Conservation (phyloP, 2,329 filamentous ascomycete genomes). For the Xylariaceae sp. region DNA sequence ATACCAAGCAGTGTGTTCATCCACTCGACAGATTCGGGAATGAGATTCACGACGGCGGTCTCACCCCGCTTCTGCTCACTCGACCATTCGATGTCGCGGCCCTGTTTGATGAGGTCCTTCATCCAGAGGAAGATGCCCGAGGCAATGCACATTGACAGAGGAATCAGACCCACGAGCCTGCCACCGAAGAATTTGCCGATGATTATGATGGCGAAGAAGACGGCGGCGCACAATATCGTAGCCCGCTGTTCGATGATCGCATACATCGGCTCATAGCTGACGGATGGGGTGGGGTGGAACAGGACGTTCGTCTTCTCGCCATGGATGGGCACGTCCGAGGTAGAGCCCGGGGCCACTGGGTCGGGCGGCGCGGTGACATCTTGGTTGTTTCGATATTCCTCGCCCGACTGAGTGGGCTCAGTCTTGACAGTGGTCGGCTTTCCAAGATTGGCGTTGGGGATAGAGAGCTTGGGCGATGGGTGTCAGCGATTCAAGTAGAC, state of each 20-base stretch:
- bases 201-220: slow-evolving; percentile 67
- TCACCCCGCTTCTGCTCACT: slow-evolving; percentile 79
- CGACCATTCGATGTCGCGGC: slow-evolving; percentile 78
- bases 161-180: slow-evolving; percentile 66
- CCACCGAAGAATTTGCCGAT: slow-evolving; percentile 76
- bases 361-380: slow-evolving; percentile 88
- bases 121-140: slow-evolving; percentile 84
- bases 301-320: slow-evolving; percentile 95
- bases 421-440: slow-evolving; percentile 68
- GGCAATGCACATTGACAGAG: slow-evolving; percentile 61
- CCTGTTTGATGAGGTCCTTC: slow-evolving; percentile 77
- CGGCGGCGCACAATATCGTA: slow-evolving; percentile 59
- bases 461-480: slow-evolving; percentile 52
- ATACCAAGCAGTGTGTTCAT: slow-evolving; percentile 83
- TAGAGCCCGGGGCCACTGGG: slow-evolving; percentile 71
- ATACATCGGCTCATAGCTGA: slow-evolving; percentile 88
- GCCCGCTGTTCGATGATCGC: slow-evolving; percentile 65
- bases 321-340: slow-evolving; percentile 89
- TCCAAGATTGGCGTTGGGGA: slow-evolving; percentile 83
- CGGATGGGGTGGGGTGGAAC: slow-evolving; percentile 86
- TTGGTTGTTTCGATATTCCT: slow-evolving; percentile 77
- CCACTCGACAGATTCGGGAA: slow-evolving; percentile 93
- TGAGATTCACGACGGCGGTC: slow-evolving; percentile 77
- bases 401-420: slow-evolving; percentile 59
- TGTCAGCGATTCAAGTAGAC: too few relatives aligned